Conservation (phyloP, 768 basidiomycete genomes). For the Dacryopinax primogenitus region DNA sequence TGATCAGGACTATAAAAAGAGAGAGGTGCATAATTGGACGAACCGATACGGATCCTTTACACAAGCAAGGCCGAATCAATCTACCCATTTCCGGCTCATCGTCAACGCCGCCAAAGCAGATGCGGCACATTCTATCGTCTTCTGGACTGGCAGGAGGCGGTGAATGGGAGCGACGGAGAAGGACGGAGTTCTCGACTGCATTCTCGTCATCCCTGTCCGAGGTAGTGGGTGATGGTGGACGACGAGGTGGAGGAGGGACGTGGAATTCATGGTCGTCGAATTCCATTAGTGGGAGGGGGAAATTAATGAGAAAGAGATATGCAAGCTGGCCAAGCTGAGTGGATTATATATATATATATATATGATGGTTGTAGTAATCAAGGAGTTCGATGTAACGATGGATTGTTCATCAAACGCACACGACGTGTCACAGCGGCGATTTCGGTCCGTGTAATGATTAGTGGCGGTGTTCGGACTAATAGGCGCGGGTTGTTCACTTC, state of each 20-base stretch:
- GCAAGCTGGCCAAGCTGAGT: not conserved
- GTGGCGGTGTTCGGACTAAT: too few relatives aligned
- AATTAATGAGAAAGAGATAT: not conserved
- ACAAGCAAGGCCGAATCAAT: slow-evolving; percentile 70
- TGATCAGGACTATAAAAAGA: not conserved
- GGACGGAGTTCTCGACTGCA: not conserved
- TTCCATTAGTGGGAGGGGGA: not conserved
- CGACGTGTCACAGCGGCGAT: not conserved
- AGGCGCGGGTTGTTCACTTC: not conserved
- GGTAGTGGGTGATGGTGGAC: not conserved
- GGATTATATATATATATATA: too few relatives aligned
- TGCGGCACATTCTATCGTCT: slow-evolving; percentile 43
- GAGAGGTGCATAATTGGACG: slow-evolving; percentile 16
- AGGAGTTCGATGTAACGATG: not conserved
- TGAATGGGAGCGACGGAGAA: not conserved
- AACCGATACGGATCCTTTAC: slow-evolving; percentile 65
- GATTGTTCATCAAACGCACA: not conserved
- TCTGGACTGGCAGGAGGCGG: not conserved
- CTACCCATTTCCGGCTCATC: slow-evolving; percentile 45
- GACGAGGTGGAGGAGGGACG: not conserved
- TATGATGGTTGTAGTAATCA: too few relatives aligned
- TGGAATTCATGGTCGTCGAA: not conserved
- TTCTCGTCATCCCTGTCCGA: not conserved
- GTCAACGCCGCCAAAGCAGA: slow-evolving; percentile 60
- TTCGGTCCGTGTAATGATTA: not conserved